Percentiles rank a stretch among this genome's conserved stretches.
These are phyloP conservation scores for Aspergillus wentii DNA, from an alignment of 495 filamentous ascomycete species.

Conservation along the genomic window DNA sequence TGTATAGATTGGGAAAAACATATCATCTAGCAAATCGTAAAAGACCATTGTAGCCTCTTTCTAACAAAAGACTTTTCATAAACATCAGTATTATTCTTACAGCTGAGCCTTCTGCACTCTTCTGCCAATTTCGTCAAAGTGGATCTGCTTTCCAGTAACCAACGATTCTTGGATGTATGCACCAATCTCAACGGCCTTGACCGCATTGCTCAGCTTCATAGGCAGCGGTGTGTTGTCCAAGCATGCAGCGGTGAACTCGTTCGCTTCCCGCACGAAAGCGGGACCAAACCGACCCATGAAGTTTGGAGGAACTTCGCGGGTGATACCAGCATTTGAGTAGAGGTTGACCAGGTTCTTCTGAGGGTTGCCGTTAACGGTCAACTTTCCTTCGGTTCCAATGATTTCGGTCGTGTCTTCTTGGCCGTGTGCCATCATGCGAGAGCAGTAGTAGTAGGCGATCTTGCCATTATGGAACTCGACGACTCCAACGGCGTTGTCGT, in stretches of 20 bases:
- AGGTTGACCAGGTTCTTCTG: constrained; percentile 45
- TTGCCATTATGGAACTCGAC: constrained; percentile 56
- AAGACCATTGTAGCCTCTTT: too few species aligned
- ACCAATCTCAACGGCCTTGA: constrained; percentile 55
- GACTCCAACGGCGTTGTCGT: constrained; percentile 56
- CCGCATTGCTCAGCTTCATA: constrained; percentile 46
- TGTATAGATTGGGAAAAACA: too few species aligned
- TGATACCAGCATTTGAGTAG: constrained; percentile 40
- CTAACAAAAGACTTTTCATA: too few species aligned
- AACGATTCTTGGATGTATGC: constrained; percentile 53
- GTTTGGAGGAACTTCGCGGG: constrained; percentile 45
- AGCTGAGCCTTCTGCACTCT: constrained; percentile 32
- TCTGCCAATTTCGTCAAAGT: constrained; percentile 42
- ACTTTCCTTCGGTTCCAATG: constrained; percentile 56
- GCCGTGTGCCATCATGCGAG: constrained; percentile 56
- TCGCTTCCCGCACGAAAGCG: constrained; percentile 35
- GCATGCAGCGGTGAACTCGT: constrained; percentile 50
- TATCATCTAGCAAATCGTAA: too few species aligned
- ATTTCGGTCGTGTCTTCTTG: constrained; percentile 61
- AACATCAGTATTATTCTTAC: too few species aligned
- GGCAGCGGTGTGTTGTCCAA: constrained; percentile 48
- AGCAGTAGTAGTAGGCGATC: constrained; percentile 56
- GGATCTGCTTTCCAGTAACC: constrained; percentile 50
- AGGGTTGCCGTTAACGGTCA: constrained; percentile 51
- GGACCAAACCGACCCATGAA: constrained; percentile 19